phyloP scores from a whole-genome alignment of 169 alveolate genomes.

The Plasmodium berghei region DNA sequence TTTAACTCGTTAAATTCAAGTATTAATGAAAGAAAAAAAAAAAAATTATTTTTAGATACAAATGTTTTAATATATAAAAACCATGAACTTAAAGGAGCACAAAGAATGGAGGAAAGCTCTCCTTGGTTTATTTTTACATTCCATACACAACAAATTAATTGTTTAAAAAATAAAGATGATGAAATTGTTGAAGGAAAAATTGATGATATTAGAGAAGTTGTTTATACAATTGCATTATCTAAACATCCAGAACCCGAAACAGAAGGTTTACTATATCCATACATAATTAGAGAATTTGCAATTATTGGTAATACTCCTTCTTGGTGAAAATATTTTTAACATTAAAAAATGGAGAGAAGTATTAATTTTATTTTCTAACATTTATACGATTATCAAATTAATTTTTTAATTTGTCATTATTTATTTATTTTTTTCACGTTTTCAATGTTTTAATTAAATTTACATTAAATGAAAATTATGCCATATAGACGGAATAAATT shows the following conservation, averaged over 20 bases:
- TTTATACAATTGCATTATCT: slow-evolving; percentile 90
- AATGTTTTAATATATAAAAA: slow-evolving; percentile 86
- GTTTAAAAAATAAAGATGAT: slow-evolving; percentile 86
- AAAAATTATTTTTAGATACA: slow-evolving; percentile 87
- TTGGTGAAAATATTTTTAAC: slow-evolving; percentile 77
- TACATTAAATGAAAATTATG: no score
- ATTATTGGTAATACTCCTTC: slow-evolving; percentile 88
- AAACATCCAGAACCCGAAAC: slow-evolving; percentile 86
- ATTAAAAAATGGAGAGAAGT: neutral
- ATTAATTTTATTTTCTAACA: no score
- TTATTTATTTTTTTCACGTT: no score
- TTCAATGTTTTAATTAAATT: no score
- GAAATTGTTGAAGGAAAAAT: slow-evolving; percentile 86
- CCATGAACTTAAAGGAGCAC: slow-evolving; percentile 89
- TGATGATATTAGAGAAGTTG: slow-evolving; percentile 92
- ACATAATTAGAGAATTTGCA: slow-evolving; percentile 86
- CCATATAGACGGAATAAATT: no score
- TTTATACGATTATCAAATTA: no score
- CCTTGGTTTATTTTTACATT: slow-evolving; percentile 93
- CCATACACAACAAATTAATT: slow-evolving; percentile 92
- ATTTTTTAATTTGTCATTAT: no score
- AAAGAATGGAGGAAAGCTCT: slow-evolving; percentile 80
- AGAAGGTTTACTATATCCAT: slow-evolving; percentile 83
- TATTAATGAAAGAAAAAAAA: slow-evolving; percentile 85
- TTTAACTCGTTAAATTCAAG: slow-evolving; percentile 87